Base-by-base conservation (phyloP, 768 basidiomycete genomes). In the Fomitopsis serialis region DNA sequence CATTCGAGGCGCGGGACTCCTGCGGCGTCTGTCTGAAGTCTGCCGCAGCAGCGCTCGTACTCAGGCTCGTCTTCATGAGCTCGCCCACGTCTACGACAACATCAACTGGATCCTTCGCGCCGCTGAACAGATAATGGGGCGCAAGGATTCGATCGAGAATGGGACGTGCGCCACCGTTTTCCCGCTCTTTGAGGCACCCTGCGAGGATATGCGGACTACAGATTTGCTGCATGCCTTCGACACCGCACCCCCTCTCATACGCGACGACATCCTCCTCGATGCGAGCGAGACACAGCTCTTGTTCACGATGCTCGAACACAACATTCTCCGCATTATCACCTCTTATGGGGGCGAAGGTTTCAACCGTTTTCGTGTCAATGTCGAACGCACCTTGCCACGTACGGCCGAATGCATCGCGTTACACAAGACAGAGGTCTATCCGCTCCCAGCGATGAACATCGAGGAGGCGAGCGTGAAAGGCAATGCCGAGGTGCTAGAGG, bases 381-480 rank as follows among this genome's bases (percentile, higher is more conserved):
- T 50, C 21, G 1, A 2, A 1, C 15, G 42, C 2, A 17, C 27
- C 9, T 5, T 27, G 2, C 40, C 50, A 12, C 6, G 7, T 9
- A 24, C 22, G 4, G 29, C 17, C 32, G 15, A 50, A 3, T 49
- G 56, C 6, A 72, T 74, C 25, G 54, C 61, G 1, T 15, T 67
- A 0, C 68, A 72, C 54, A 56, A 66, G 37, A 70, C 72, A 0
- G 35, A 55, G 0, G 42, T 70, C 3, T 58, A 66, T 48, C 70
- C 74, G 0, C 48, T 72, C 0, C 66, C 68, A 0, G 56, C 70
- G 0, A 68, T 64, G 69, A 56, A 70, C 6, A 74, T 75, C 45
- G 69, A 75, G 49, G 68, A 75, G 47, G 64, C 66, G 0, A 61
- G 68, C 2, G 72, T 66, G n/a, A 45, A 50, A 1, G 72, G 72